Evolutionary conservation across 768 basidiomycete species (phyloP).

Genomic region (Myochromella boudieri): DNA sequence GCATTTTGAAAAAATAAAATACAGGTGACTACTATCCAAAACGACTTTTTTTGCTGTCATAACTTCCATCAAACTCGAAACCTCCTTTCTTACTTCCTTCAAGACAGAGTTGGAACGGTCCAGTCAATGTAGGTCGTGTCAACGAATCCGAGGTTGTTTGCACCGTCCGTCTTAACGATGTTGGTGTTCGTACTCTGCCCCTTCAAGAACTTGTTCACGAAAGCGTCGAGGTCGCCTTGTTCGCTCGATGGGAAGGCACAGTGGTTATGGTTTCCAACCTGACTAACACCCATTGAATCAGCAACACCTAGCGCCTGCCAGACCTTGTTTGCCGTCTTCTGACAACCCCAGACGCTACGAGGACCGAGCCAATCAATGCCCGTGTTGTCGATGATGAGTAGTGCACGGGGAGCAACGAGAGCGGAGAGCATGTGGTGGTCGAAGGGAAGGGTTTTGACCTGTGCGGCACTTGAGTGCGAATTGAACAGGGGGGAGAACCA

Average conservation of each 20-base stretch:
- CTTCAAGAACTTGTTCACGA: slow-evolving; percentile 56
- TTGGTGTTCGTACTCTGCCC: slow-evolving; percentile 47
- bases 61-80: background rate
- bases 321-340: slow-evolving; percentile 48
- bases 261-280: slow-evolving; percentile 53
- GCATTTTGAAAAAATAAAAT: no score
- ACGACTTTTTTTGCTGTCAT: no score
- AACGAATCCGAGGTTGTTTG: slow-evolving; percentile 37
- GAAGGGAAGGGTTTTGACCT: slow-evolving; percentile 47
- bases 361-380: slow-evolving; percentile 58
- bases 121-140: slow-evolving; percentile 48
- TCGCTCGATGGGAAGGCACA: slow-evolving; percentile 53
- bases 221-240: slow-evolving; percentile 47
- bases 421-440: slow-evolving; percentile 61
- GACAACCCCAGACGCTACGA: slow-evolving; percentile 47
- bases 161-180: slow-evolving; percentile 43
- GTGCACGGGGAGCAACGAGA: slow-evolving; percentile 52
- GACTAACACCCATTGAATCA: slow-evolving; percentile 50
- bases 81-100: no score
- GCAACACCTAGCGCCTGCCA: slow-evolving; percentile 49
- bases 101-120: slow-evolving; percentile 43
- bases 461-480: slow-evolving; percentile 44
- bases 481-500: slow-evolving; percentile 58
- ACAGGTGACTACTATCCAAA: no score
- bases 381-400: slow-evolving; percentile 56